Conservation (phyloP, 129 eudicot genomes). For the Calendula officinalis region DNA sequence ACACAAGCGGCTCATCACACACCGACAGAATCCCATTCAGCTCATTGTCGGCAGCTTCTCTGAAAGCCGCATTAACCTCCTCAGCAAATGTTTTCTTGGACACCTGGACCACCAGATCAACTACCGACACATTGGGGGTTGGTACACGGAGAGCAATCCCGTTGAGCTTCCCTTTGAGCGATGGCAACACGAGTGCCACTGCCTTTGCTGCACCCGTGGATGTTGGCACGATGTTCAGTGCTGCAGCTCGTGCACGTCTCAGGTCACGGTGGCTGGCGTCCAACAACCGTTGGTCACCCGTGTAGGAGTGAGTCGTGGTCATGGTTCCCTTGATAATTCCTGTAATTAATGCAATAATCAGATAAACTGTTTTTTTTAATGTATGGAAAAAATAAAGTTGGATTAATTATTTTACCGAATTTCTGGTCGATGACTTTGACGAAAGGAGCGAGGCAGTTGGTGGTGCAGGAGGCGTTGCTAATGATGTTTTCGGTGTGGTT, state of each 20-base stretch:
- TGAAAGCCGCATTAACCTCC: conserved; percentile 83
- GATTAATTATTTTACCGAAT: conserved; percentile 63
- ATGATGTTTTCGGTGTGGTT: conserved; percentile 58
- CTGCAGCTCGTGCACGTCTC: conserved; percentile 94
- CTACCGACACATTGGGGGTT: conserved; percentile 92
- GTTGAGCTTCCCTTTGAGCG: conserved; percentile 80
- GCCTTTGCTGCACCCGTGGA: conserved; percentile 98
- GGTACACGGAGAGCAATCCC: conserved; percentile 94
- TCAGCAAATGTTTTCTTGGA: conserved; percentile 78
- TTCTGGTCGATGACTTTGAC: conserved; percentile 91
- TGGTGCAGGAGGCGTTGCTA: conserved; percentile 97
- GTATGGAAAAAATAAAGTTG: not conserved
- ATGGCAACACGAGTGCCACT: conserved; percentile 79
- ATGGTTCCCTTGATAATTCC: conserved; percentile 93
- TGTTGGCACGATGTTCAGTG: conserved; percentile 88
- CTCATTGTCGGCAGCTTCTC: conserved; percentile 68
- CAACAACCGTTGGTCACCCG: conserved; percentile 95
- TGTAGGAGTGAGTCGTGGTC: conserved; percentile 98
- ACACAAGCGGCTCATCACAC: conserved; percentile 84
- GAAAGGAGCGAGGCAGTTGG: conserved; percentile 95
- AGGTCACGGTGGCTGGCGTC: conserved; percentile 95
- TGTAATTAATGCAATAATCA: conserved; percentile 3
- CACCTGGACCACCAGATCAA: conserved; percentile 80
- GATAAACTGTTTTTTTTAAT: too few relatives aligned
- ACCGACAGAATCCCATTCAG: conserved; percentile 65